Evolutionary conservation across 257 asterid genomes (phyloP).

Genomic region (Hygrophila difformis): DNA sequence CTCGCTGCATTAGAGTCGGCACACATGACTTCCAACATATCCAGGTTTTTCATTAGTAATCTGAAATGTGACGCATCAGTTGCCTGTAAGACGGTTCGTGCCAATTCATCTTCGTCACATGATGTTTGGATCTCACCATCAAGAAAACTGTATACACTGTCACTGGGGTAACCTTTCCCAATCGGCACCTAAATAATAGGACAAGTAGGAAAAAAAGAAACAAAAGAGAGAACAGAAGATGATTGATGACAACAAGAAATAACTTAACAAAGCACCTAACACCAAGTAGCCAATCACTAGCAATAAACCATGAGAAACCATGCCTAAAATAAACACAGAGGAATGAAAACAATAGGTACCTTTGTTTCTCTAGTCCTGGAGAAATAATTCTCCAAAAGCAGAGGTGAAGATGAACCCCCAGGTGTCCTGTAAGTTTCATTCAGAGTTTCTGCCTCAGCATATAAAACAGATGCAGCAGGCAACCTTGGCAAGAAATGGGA

Average conservation of each 20-base stretch:
- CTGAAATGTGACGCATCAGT: constrained; percentile 38
- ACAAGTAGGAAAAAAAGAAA: background rate
- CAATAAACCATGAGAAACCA: background rate
- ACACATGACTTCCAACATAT: constrained; percentile 54
- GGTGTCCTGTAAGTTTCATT: constrained; percentile 36
- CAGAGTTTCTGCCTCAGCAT: constrained; percentile 39
- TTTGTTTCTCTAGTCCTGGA: constrained; percentile 33
- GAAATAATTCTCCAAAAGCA: constrained; percentile 30
- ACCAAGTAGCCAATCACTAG: background rate
- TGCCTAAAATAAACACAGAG: background rate
- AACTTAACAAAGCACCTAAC: background rate
- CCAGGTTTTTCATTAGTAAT: constrained; percentile 61
- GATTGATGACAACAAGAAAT: too few species aligned
- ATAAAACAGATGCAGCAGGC: constrained; percentile 35
- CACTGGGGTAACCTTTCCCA: constrained; percentile 25
- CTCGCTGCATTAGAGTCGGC: constrained; percentile 36
- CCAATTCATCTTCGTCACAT: constrained; percentile 16
- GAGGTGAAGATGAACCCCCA: constrained; percentile 35
- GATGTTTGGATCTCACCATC: constrained; percentile 15
- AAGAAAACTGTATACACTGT: constrained; percentile 23
- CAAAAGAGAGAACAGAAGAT: too few species aligned
- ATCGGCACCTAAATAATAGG: constrained; percentile 29
- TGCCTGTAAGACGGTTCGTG: constrained; percentile 27
- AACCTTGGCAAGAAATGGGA: constrained; percentile 33
- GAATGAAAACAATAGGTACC: constrained; percentile 25